A percentile compares a stretch with the other conserved stretches of the same genome.
These are phyloP conservation scores for Teunomyces pallodes DNA, from an alignment of 805 yeast species.

Conservation along the genomic window DNA sequence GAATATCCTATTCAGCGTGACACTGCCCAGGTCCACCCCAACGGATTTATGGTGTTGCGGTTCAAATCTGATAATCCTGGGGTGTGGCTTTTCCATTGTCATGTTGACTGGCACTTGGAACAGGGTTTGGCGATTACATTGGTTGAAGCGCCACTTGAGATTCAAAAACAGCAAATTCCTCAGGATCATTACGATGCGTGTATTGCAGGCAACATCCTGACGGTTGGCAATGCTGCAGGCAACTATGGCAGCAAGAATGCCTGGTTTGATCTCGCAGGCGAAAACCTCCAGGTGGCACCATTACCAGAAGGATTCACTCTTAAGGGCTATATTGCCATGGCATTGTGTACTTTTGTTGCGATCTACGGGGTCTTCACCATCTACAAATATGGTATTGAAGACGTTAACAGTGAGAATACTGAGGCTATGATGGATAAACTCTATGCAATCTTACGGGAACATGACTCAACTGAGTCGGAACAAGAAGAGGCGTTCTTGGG, in stretches of 20 bases:
- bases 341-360: slow-evolving; percentile 53
- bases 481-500: slow-evolving; percentile 9
- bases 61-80: slow-evolving; percentile 88
- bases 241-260: slow-evolving; percentile 40
- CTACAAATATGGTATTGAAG: slow-evolving; percentile 63
- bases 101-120: slow-evolving; percentile 79
- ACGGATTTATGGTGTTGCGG: slow-evolving; percentile 66
- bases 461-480: slow-evolving; percentile 9
- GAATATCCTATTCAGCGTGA: slow-evolving; percentile 67
- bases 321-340: slow-evolving; percentile 66
- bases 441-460: slow-evolving; percentile 27
- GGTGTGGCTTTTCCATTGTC: slow-evolving; percentile 93
- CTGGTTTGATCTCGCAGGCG: slow-evolving; percentile 60
- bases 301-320: slow-evolving; percentile 69
- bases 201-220: slow-evolving; percentile 41
- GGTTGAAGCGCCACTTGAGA: slow-evolving; percentile 63
- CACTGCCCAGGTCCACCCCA: slow-evolving; percentile 63
- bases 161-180: slow-evolving; percentile 42
- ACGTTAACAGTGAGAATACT: slow-evolving; percentile 50
- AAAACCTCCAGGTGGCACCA: slow-evolving; percentile 56
- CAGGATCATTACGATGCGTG: slow-evolving; percentile 52
- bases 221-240: slow-evolving; percentile 70
- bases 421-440: slow-evolving; percentile 38
- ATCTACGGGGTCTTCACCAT: slow-evolving; percentile 60
- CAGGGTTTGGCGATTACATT: slow-evolving; percentile 76